Conservation (phyloP, 305 asterid species). For the Fraxinus dipetala region DNA sequence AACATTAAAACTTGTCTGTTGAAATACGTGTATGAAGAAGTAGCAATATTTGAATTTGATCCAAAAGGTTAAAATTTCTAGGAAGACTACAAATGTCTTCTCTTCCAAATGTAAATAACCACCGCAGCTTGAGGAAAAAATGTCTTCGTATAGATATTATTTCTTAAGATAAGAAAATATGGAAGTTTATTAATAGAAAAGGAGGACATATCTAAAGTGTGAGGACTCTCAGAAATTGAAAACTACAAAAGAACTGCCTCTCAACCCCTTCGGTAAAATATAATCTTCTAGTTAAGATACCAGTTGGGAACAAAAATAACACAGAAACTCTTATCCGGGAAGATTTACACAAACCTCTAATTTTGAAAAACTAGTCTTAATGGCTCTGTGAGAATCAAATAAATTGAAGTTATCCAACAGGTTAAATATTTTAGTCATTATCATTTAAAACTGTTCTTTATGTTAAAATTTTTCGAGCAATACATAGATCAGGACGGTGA, state of each 20-base stretch:
- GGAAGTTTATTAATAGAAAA: not conserved
- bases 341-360: not conserved
- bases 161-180: constrained; percentile 1
- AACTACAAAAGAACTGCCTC: not conserved
- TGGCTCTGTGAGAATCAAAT: not conserved
- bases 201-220: not conserved
- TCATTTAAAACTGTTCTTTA: not conserved
- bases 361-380: not conserved
- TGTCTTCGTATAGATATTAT: not conserved
- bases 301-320: not conserved
- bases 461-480: not conserved
- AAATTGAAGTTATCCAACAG: not conserved
- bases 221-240: not conserved
- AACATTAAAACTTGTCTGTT: not conserved
- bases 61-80: constrained; percentile 13
- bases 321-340: not conserved
- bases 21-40: constrained; percentile 9
- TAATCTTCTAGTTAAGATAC: not conserved
- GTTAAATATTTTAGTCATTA: not conserved
- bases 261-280: not conserved
- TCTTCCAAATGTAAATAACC: not conserved
- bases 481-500: not conserved
- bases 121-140: not conserved
- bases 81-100: constrained; percentile 8
- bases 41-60: constrained; percentile 2